A percentile compares a stretch with the other conserved stretches of the same genome.
Conservation (phyloP, 306 rosid species). For the Nissolia schottii region DNA sequence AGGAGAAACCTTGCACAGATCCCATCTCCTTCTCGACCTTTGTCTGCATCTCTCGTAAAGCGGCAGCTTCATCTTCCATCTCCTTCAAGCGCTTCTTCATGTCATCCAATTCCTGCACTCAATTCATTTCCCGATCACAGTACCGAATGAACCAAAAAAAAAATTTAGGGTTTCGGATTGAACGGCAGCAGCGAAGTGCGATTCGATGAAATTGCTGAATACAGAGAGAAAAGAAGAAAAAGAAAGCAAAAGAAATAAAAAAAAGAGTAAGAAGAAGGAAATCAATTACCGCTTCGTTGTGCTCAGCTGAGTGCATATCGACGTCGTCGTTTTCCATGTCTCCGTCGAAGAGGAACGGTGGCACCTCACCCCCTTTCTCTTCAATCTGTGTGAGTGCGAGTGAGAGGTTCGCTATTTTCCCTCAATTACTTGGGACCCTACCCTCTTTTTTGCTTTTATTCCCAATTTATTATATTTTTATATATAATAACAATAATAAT, state of each 20-base stretch:
- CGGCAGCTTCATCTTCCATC: slow-evolving; percentile 64
- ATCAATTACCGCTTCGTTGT: slow-evolving; percentile 25
- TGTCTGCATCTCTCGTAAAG: slow-evolving; percentile 66
- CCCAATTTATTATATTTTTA: neutral
- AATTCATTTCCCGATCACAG: neutral
- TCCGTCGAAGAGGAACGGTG: neutral
- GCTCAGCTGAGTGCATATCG: slow-evolving; percentile 37
- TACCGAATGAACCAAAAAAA: neutral
- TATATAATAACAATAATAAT: too few species aligned
- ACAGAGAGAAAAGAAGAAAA: neutral
- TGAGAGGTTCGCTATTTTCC: neutral
- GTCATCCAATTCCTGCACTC: slow-evolving; percentile 51
- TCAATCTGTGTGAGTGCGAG: neutral
- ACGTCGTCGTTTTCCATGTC: slow-evolving; percentile 45
- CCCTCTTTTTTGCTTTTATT: neutral
- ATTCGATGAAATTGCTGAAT: neutral
- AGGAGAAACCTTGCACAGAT: slow-evolving; percentile 41
- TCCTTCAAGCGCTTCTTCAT: slow-evolving; percentile 67
- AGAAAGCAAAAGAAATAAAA: neutral
- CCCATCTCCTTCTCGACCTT: slow-evolving; percentile 66
- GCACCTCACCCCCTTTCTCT: neutral
- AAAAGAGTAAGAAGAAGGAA: neutral
- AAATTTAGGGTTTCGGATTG: slow-evolving; percentile 19
- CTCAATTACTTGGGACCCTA: neutral
- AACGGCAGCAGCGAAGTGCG: neutral